A percentile compares a stretch with the other conserved stretches of the same genome.
Evolutionary conservation across 208 protist genomes (phyloP).

Genomic region (Borovskyia barvae): DNA sequence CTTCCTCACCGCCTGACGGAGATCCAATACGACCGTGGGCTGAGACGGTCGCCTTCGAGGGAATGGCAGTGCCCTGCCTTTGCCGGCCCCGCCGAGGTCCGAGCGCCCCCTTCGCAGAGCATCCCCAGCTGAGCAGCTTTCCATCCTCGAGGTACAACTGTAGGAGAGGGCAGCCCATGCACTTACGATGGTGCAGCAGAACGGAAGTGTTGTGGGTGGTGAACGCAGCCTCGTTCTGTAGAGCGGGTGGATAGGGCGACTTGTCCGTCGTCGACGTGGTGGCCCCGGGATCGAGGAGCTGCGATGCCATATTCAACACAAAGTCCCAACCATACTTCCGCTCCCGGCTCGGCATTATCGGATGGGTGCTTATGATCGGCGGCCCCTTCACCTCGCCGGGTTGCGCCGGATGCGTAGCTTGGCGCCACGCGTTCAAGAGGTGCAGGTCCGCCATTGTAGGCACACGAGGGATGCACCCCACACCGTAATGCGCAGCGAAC

Average conservation of each 20-base stretch:
- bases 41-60: not conserved
- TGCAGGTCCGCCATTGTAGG: conserved; percentile 25
- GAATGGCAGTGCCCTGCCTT: not conserved
- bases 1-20: too few relatives aligned
- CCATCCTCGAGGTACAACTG: conserved; percentile 30
- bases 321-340: not conserved
- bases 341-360: not conserved
- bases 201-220: conserved; percentile 2
- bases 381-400: conserved; percentile 4
- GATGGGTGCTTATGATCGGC: not conserved
- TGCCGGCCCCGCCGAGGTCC: conserved; percentile 11
- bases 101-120: conserved; percentile 27
- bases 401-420: not conserved
- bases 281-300: conserved; percentile 1
- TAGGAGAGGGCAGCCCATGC: conserved; percentile 16
- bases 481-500: conserved; percentile 54
- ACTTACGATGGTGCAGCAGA: conserved; percentile 4
- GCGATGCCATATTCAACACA: conserved; percentile 3
- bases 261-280: conserved; percentile 1
- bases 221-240: conserved; percentile 13
- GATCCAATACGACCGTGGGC: not conserved
- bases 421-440: conserved; percentile 9
- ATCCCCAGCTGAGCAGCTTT: conserved; percentile 36
- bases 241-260: conserved; percentile 3
- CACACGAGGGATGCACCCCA: conserved; percentile 50